phyloP scores from a whole-genome alignment of 1,139 yeast genomes.

The Suhomyces bokatorum region DNA sequence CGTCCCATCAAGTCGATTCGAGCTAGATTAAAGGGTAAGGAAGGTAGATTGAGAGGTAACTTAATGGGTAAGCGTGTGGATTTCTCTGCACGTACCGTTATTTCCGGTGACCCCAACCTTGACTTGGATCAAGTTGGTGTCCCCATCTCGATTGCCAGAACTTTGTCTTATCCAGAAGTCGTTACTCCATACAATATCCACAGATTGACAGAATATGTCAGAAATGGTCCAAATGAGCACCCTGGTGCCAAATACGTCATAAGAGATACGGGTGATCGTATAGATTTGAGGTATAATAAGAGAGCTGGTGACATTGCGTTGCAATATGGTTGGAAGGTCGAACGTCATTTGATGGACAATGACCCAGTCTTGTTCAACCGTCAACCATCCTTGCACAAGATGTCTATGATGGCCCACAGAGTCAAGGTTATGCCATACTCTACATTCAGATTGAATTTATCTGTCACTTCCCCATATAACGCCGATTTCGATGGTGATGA shows the following conservation, averaged over 20 bases:
- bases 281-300: slow-evolving; percentile 92
- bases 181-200: slow-evolving; percentile 98
- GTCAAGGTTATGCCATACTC: slow-evolving; percentile 99
- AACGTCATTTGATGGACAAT: slow-evolving; percentile 94
- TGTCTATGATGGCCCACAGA: slow-evolving; percentile 99
- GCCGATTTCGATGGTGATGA: slow-evolving; percentile 99
- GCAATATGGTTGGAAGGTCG: slow-evolving; percentile 99
- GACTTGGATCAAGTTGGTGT: slow-evolving; percentile 99
- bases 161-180: slow-evolving; percentile 93
- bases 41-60: slow-evolving; percentile 97
- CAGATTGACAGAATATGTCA: slow-evolving; percentile 84
- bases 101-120: slow-evolving; percentile 97
- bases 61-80: slow-evolving; percentile 99
- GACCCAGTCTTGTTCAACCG: slow-evolving; percentile 98
- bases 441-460: slow-evolving; percentile 91
- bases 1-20: slow-evolving; percentile 98
- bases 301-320: slow-evolving; percentile 98
- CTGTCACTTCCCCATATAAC: slow-evolving; percentile 97
- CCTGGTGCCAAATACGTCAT: slow-evolving; percentile 99
- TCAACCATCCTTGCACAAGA: slow-evolving; percentile 98
- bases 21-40: slow-evolving; percentile 98
- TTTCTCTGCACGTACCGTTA: slow-evolving; percentile 98
- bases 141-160: slow-evolving; percentile 93
- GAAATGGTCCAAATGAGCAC: slow-evolving; percentile 98
- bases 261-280: slow-evolving; percentile 98